Conservation (phyloP, 345 rosid genomes). For the Euphorbia pulcherrima region DNA sequence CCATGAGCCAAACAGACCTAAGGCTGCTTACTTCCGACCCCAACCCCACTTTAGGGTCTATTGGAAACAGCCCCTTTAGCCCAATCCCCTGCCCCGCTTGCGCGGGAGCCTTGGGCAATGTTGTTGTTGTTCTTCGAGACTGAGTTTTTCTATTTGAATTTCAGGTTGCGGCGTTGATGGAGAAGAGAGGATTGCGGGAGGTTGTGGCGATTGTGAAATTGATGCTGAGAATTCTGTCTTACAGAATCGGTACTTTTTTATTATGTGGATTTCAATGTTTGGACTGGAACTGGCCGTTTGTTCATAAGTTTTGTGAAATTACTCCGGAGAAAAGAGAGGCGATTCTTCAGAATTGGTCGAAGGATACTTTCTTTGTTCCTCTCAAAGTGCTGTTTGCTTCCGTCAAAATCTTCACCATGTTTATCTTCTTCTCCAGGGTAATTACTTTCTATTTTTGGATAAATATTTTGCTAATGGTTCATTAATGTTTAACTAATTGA, state of each 20-base stretch:
- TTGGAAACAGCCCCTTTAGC: too few relatives aligned
- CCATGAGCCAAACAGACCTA: too few relatives aligned
- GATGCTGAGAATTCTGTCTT: slow-evolving; percentile 47
- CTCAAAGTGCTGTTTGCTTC: slow-evolving; percentile 47
- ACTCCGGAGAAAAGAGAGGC: slow-evolving; percentile 54
- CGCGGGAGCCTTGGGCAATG: too few relatives aligned
- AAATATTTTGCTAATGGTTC: background rate
- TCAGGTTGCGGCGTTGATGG: slow-evolving; percentile 74
- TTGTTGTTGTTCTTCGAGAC: background rate
- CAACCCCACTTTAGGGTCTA: too few relatives aligned
- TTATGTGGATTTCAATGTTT: slow-evolving; percentile 62
- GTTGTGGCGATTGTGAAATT: slow-evolving; percentile 38
- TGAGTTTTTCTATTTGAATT: background rate
- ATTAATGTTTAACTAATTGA: background rate
- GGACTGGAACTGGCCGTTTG: slow-evolving; percentile 58
- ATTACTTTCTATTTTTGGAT: background rate
- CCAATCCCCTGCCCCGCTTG: too few relatives aligned
- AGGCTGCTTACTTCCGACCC: too few relatives aligned
- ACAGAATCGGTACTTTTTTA: slow-evolving; percentile 59
- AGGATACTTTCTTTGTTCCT: slow-evolving; percentile 31
- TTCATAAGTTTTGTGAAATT: slow-evolving; percentile 61
- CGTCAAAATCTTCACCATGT: slow-evolving; percentile 48
- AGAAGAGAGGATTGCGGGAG: slow-evolving; percentile 31
- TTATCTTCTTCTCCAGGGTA: slow-evolving; percentile 56
- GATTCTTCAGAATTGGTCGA: slow-evolving; percentile 57